Conservation (phyloP, 1,139 yeast species). For the Hyphopichia fennica region DNA sequence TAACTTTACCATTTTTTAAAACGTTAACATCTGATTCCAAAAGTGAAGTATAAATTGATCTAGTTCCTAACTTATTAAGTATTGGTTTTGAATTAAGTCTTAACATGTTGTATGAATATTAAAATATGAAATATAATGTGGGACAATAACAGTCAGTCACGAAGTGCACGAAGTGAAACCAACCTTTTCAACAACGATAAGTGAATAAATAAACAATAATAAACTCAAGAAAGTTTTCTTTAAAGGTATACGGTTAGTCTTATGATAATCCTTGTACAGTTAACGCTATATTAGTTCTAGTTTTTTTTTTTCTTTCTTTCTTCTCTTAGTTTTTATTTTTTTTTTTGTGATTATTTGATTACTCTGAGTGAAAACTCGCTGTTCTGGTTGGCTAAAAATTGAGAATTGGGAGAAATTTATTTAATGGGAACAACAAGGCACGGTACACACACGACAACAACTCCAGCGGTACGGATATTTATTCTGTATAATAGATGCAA, state of each 20-base stretch:
- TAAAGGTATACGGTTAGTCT: too few relatives aligned
- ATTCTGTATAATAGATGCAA: too few relatives aligned
- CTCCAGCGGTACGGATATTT: too few relatives aligned
- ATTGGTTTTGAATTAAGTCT: conserved; percentile 23
- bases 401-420: not conserved
- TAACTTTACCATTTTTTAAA: conserved; percentile 74
- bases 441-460: too few relatives aligned
- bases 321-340: not conserved
- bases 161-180: too few relatives aligned
- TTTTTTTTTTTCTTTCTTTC: conserved; percentile 2
- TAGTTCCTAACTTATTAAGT: conserved; percentile 20
- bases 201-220: too few relatives aligned
- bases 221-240: too few relatives aligned
- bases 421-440: too few relatives aligned
- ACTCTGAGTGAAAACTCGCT: conserved; percentile 4
- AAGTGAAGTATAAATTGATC: conserved; percentile 43
- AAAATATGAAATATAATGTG: too few relatives aligned
- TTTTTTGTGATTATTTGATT: conserved; percentile 3
- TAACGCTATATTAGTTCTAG: too few relatives aligned
- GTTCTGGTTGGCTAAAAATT: conserved; percentile 7
- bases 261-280: not conserved
- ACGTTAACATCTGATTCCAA: conserved; percentile 66
- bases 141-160: too few relatives aligned
- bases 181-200: too few relatives aligned
- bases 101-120: conserved; percentile 29